These are phyloP conservation scores for Kingdonia uniflora DNA, from an alignment of 164 flowering plant species.

Conservation along the genomic window DNA sequence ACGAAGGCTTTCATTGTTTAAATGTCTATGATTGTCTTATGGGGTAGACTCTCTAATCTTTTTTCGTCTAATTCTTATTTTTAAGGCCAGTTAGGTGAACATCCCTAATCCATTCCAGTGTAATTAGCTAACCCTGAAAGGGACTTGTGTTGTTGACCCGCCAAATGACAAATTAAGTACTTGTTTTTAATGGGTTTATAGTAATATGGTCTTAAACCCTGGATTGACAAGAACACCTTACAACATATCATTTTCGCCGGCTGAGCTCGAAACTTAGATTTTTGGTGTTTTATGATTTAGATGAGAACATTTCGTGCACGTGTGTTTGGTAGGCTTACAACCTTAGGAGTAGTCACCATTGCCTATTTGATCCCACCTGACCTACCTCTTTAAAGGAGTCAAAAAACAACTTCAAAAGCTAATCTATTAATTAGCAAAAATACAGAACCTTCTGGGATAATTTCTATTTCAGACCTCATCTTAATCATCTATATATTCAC, in stretches of 20 bases:
- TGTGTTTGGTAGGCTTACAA: too few relatives aligned
- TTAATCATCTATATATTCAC: too few relatives aligned
- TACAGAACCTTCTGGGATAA: too few relatives aligned
- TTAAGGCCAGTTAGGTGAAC: not conserved
- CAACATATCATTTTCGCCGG: too few relatives aligned
- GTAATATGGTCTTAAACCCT: not conserved
- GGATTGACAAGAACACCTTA: too few relatives aligned
- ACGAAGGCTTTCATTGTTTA: not conserved
- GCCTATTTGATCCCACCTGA: constrained; percentile 22
- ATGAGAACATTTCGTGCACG: too few relatives aligned
- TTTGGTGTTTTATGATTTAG: too few relatives aligned
- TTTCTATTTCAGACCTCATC: too few relatives aligned
- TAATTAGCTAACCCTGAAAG: constrained; percentile 6
- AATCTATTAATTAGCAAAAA: too few relatives aligned
- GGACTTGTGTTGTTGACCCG: constrained; percentile 15
- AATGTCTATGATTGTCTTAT: constrained; percentile 8
- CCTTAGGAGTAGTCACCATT: constrained; percentile 8
- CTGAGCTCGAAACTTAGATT: too few relatives aligned
- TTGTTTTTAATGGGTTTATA: not conserved
- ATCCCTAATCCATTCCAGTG: not conserved
- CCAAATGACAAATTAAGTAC: constrained; percentile 3
- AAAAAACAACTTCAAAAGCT: too few relatives aligned
- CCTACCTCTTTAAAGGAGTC: constrained; percentile 8
- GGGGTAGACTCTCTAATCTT: not conserved
- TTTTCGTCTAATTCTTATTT: constrained; percentile 1